Evolutionary conservation across 192 early-diverging fungal genomes (phyloP), one percentile per base, ranked within the genome.

Genomic region (Geranomyces variabilis): DNA sequence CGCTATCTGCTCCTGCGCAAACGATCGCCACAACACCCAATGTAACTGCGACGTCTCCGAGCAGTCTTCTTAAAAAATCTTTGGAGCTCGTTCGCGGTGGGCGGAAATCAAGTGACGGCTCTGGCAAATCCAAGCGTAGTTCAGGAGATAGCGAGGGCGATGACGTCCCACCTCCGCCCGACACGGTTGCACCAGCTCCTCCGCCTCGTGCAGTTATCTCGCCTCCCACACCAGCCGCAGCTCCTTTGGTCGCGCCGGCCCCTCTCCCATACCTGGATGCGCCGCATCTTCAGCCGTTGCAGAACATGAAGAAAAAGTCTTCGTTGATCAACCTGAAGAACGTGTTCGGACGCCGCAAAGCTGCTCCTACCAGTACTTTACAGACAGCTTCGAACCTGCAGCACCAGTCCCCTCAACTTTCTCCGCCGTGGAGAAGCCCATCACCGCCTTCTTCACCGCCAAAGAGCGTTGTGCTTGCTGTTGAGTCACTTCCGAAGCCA

Each of bases 291-390:
- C 51, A 53, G 51, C 51, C 51, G 4, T 41, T 10, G 36, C 7
- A 53, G 15, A 17, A 17, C 17, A 15, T 53, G 7, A 53, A 53
- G 51, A 53, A 53, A 26, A 53, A 53, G 51, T 53, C 51, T 4
- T 53, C 51, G 51, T 15, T 53, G 4, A 24, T 53, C n/a, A 53
- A 53, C 51, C 51, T 53, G 4, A 53, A 53, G 51, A 53, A 15
- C 17, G 51, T 53, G 51, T 53, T 53, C 17, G 51, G 51, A 53
- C 51, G 51, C 10, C 36, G 36, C 36, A 41, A 41, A 41, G 36
- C 36, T 10, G 36, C 36, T 10, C 36, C 36, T 41, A 3, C 10
- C 5, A 10, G 36, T 41, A 10, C 36, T 10, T 41, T 41, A 10
- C 10, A 3, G 10, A 41, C 36, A 7, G 36, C 36, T 10, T 41